Conservation (phyloP, 305 asterid species). For the Fraxinus ornus region DNA sequence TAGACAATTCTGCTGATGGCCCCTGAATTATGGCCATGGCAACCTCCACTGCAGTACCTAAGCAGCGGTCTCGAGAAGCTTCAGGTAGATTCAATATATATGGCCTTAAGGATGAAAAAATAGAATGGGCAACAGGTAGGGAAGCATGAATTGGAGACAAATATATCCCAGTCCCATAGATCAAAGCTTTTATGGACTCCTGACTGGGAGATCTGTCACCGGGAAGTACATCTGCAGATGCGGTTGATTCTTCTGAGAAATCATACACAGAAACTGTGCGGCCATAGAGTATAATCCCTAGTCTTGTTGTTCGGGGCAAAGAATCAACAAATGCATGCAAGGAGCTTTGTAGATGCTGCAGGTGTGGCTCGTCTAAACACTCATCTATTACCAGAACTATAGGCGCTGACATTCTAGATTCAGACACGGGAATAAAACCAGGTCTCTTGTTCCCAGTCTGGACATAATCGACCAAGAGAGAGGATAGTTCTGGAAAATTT, state of each 20-base stretch:
- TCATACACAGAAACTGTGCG: conserved; percentile 78
- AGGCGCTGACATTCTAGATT: conserved; percentile 76
- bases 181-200: conserved; percentile 73
- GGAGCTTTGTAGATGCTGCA: conserved; percentile 81
- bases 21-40: conserved; percentile 86
- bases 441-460: conserved; percentile 72
- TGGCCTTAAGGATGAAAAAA: conserved; percentile 74
- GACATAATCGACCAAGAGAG: conserved; percentile 76
- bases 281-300: conserved; percentile 72
- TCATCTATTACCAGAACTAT: conserved; percentile 83
- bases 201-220: conserved; percentile 70
- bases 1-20: conserved; percentile 81
- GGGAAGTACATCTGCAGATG: conserved; percentile 87
- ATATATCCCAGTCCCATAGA: conserved; percentile 88
- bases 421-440: conserved; percentile 73
- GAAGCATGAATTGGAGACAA: conserved; percentile 82
- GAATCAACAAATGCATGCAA: conserved; percentile 83
- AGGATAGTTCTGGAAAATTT: conserved; percentile 70
- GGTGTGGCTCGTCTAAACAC: conserved; percentile 84
- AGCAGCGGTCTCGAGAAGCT: conserved; percentile 85
- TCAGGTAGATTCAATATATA: conserved; percentile 67
- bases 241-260: conserved; percentile 80
- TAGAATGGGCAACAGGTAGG: conserved; percentile 75
- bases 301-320: conserved; percentile 67
- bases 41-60: conserved; percentile 90